phyloP scores from a whole-genome alignment of 768 basidiomycete genomes.

The Suillus alpinus region DNA sequence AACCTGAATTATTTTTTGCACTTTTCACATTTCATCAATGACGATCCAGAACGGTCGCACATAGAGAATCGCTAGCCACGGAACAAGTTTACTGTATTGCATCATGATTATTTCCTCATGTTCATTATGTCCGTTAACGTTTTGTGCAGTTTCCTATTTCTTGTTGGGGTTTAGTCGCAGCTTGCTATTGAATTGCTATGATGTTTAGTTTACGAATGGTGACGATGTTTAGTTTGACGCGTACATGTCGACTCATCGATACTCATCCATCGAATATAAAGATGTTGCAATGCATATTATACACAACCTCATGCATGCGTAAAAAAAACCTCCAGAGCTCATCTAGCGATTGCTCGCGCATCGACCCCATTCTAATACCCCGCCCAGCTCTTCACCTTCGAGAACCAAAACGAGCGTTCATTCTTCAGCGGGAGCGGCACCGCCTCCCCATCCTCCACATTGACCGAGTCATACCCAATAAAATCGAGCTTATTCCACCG shows the following conservation, averaged over 20 bases:
- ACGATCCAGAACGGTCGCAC: neutral
- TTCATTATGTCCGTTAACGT: neutral
- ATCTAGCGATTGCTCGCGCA: neutral
- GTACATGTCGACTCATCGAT: neutral
- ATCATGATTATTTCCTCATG: conserved; percentile 5
- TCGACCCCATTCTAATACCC: conserved; percentile 14
- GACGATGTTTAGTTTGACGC: neutral
- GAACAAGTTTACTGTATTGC: conserved; percentile 4
- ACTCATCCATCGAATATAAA: neutral
- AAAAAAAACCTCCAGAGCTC: neutral
- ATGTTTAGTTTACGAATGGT: neutral
- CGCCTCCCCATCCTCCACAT: conserved; percentile 72
- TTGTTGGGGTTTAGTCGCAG: neutral
- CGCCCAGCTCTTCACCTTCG: conserved; percentile 74
- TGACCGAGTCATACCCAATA: conserved; percentile 68
- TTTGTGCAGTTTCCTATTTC: conserved; percentile 2
- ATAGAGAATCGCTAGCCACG: neutral
- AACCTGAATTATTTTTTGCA: conserved; percentile 5
- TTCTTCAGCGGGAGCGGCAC: conserved; percentile 71
- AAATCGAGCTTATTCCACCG: conserved; percentile 84
- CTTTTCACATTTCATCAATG: neutral
- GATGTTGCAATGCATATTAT: neutral
- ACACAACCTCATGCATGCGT: neutral
- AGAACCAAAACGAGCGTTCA: conserved; percentile 93
- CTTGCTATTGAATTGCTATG: conserved; percentile 1